phyloP scores from a whole-genome alignment of 139 green algal genomes.

The Picochlorum sp. region DNA sequence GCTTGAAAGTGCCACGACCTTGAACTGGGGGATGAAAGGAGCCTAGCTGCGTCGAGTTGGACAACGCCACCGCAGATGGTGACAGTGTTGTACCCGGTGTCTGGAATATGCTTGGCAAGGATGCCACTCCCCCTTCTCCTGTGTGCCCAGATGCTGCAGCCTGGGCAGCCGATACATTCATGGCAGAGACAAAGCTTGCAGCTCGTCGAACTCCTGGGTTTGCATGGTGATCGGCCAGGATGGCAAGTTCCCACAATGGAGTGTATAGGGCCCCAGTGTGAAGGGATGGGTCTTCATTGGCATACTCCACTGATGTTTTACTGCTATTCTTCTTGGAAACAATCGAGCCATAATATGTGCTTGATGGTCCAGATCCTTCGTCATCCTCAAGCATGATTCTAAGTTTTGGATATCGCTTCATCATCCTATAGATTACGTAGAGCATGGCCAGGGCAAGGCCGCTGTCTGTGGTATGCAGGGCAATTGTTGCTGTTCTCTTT shows the following conservation, averaged over 20 bases:
- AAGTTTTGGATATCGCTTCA: slow-evolving; percentile 47
- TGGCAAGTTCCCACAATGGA: slow-evolving; percentile 41
- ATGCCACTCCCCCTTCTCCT: background rate
- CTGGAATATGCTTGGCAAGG: background rate
- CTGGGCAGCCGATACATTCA: background rate
- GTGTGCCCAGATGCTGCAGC: background rate
- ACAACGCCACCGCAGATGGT: background rate
- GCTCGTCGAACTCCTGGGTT: slow-evolving; percentile 23
- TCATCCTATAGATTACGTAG: slow-evolving; percentile 32
- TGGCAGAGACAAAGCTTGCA: slow-evolving; percentile 2
- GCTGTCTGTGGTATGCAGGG: slow-evolving; percentile 11
- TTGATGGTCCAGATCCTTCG: slow-evolving; percentile 35
- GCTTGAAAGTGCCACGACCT: no score
- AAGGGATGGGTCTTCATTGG: slow-evolving; percentile 6
- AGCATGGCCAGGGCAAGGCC: slow-evolving; percentile 29
- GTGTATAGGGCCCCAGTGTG: slow-evolving; percentile 19
- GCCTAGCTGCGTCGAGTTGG: no score
- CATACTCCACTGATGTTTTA: slow-evolving; percentile 2
- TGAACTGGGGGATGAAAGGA: no score
- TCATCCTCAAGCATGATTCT: slow-evolving; percentile 60
- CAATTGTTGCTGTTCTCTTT: slow-evolving; percentile 31
- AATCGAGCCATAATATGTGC: slow-evolving; percentile 6
- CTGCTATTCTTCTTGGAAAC: background rate
- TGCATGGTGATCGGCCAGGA: slow-evolving; percentile 31
- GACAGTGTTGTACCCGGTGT: slow-evolving; percentile 10